Conservation (phyloP, 768 basidiomycete genomes). For the Boletus rubropictus region DNA sequence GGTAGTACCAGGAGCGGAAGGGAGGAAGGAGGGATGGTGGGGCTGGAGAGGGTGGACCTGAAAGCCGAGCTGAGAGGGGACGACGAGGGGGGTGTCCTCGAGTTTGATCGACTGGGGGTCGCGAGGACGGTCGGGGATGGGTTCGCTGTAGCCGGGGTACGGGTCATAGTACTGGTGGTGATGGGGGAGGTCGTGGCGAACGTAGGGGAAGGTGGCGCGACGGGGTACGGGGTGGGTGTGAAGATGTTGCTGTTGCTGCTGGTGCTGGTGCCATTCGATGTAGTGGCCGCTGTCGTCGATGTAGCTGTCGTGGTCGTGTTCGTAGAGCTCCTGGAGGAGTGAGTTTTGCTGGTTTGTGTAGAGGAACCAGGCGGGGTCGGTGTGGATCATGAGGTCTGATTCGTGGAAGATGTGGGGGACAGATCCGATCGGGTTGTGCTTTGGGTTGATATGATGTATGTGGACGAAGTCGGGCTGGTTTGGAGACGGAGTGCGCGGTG, state of each 20-base stretch:
- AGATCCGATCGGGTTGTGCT: slow-evolving; percentile 38
- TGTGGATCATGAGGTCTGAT: slow-evolving; percentile 32
- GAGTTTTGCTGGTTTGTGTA: slow-evolving; percentile 40
- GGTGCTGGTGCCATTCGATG: slow-evolving; percentile 32
- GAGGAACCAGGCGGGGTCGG: slow-evolving; percentile 35
- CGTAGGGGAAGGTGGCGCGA: slow-evolving; percentile 72
- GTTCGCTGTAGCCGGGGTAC: slow-evolving; percentile 37
- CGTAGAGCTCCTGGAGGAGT: slow-evolving; percentile 69
- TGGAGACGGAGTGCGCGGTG: slow-evolving; percentile 72
- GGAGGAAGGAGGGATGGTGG: slow-evolving; percentile 38
- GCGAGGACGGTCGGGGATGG: slow-evolving; percentile 25
- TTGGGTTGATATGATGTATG: slow-evolving; percentile 29
- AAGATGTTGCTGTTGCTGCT: slow-evolving; percentile 35
- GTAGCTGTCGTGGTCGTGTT: slow-evolving; percentile 46
- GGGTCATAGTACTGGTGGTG: slow-evolving; percentile 32
- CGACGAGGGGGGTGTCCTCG: slow-evolving; percentile 54
- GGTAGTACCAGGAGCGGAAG: slow-evolving; percentile 34
- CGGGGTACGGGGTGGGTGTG: slow-evolving; percentile 38
- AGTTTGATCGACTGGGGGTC: slow-evolving; percentile 50
- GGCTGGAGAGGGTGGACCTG: slow-evolving; percentile 28
- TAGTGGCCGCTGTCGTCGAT: slow-evolving; percentile 33
- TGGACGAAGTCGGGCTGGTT: slow-evolving; percentile 34
- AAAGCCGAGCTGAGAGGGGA: slow-evolving; percentile 52
- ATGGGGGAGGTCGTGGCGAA: slow-evolving; percentile 63
- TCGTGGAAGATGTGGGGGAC: slow-evolving; percentile 48